These are phyloP conservation scores for Diaporthe sp. DNA, from an alignment of 2,329 filamentous ascomycete genomes.

Conservation along the genomic window DNA sequence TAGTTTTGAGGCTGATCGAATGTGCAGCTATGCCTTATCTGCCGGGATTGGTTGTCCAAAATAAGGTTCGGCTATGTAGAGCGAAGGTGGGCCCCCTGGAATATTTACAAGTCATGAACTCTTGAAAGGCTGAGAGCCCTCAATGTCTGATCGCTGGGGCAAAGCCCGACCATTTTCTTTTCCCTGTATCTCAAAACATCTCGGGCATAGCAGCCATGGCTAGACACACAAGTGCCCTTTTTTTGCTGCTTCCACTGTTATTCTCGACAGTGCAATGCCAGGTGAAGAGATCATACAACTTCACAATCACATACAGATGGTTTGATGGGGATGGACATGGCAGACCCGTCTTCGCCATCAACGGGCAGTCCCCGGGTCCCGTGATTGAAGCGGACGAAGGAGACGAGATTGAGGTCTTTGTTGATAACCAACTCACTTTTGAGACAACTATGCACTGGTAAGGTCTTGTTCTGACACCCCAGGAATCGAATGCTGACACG, in stretches of 20 bases:
- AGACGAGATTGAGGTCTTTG: slow-evolving; percentile 39
- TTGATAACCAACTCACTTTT: slow-evolving; percentile 38
- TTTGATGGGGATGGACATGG: slow-evolving; percentile 38
- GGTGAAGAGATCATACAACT: slow-evolving; percentile 15
- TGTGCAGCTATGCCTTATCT: neutral
- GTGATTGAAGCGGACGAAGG: slow-evolving; percentile 39
- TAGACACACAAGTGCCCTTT: neutral
- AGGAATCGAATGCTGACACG: neutral
- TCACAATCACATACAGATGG: slow-evolving; percentile 28
- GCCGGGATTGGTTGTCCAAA: neutral
- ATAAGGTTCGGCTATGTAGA: slow-evolving; percentile 22
- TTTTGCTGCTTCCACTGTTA: slow-evolving; percentile 19
- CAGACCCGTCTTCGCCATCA: slow-evolving; percentile 38
- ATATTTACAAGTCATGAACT: slow-evolving; percentile 15
- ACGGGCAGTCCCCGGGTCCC: slow-evolving; percentile 38
- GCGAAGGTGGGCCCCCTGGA: neutral
- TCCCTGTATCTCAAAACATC: neutral
- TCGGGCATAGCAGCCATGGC: slow-evolving; percentile 2
- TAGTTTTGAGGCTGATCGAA: neutral
- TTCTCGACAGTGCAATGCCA: slow-evolving; percentile 29
- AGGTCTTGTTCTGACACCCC: neutral
- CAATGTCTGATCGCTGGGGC: neutral
- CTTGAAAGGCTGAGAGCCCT: neutral
- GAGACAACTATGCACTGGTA: slow-evolving; percentile 42
- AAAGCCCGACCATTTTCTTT: neutral